A percentile compares a stretch with the other conserved stretches of the same genome.
phyloP scores from a whole-genome alignment of 768 basidiomycete species.

The Aureoboletus auriporus region DNA sequence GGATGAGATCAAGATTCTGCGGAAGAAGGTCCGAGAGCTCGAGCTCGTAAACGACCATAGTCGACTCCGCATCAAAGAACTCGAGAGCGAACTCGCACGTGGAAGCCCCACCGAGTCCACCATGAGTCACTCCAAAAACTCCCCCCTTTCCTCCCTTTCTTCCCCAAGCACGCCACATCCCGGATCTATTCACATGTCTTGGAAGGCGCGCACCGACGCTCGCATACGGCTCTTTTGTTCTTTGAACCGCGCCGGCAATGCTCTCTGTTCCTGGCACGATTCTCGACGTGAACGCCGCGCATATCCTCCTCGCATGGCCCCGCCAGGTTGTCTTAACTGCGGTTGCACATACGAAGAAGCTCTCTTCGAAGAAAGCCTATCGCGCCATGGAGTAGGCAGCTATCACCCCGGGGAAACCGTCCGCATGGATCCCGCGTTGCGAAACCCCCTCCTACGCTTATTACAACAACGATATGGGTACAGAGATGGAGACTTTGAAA shows the following conservation, averaged over 20 bases:
- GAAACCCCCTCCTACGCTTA: slow-evolving; percentile 73
- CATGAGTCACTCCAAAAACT: slow-evolving; percentile 14
- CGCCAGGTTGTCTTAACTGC: slow-evolving; percentile 75
- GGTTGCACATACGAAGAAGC: slow-evolving; percentile 84
- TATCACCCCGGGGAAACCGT: slow-evolving; percentile 83
- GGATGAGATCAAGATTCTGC: slow-evolving; percentile 53
- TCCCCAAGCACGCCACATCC: slow-evolving; percentile 34
- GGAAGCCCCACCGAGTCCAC: slow-evolving; percentile 24
- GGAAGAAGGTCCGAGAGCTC: slow-evolving; percentile 56
- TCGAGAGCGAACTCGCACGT: slow-evolving; percentile 43
- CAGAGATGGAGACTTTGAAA: slow-evolving; percentile 83
- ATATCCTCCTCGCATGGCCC: slow-evolving; percentile 77
- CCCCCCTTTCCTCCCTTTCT: slow-evolving; percentile 13
- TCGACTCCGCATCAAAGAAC: slow-evolving; percentile 42
- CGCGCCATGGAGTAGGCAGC: slow-evolving; percentile 75
- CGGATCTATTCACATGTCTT: slow-evolving; percentile 47
- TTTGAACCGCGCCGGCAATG: slow-evolving; percentile 82
- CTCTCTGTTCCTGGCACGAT: slow-evolving; percentile 88
- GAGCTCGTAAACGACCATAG: slow-evolving; percentile 56
- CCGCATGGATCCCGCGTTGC: slow-evolving; percentile 84
- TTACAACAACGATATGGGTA: slow-evolving; percentile 73
- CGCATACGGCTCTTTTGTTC: slow-evolving; percentile 73
- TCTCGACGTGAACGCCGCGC: slow-evolving; percentile 77
- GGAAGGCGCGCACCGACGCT: slow-evolving; percentile 72
- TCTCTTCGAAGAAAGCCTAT: slow-evolving; percentile 79